Base-by-base conservation (phyloP, 2,329 filamentous ascomycete species). In the Trichoderma sp. region DNA sequence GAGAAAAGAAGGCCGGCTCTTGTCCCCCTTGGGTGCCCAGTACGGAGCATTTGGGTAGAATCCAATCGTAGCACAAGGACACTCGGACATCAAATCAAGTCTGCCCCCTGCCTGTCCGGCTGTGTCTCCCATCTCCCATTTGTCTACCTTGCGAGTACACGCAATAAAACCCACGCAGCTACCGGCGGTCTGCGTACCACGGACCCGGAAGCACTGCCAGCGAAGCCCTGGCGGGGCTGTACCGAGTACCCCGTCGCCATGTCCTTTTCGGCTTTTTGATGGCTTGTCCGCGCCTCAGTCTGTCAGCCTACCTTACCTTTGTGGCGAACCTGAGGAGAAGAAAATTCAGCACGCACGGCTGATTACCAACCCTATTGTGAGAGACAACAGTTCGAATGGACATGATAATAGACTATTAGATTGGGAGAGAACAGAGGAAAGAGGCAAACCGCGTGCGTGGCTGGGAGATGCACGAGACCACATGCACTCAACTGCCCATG, bases 131-230 rank as follows among this genome's bases (percentile, higher is more conserved):
- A 34, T 34, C 30, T 34, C 34, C 34, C 34, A 39, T 39, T 39
- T 39, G 34, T 14, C 34, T 9, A 39, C 10, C 21, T 24, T 24
- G 21, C 21, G 12, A 39, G 34, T 14, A 21, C 52, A 30, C 41
- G 54, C 21, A 24, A 24, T 24, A 24, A 24, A 24, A 24, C 21
- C 21, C 21, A 24, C 54, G 24, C 56, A 45, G 59, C 52, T 55
- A 56, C 63, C 39, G 63, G 63, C 63, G 63, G 63, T 61, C 57
- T 65, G 63, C 50, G 51, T 65, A 65, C 63, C 57, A 55, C 63
- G 21, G 63, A 65, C 63, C 48, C 63, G 63, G 63, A 55, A 54
- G 57, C 63, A 55, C 50, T 54, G 63, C 45, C 48, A 56, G 45
- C 55, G 45, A 61, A 58, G 48, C 51, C 34, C 50, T 28, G 44